Conservation (phyloP, 345 rosid species). For the Syzygium jambos region DNA sequence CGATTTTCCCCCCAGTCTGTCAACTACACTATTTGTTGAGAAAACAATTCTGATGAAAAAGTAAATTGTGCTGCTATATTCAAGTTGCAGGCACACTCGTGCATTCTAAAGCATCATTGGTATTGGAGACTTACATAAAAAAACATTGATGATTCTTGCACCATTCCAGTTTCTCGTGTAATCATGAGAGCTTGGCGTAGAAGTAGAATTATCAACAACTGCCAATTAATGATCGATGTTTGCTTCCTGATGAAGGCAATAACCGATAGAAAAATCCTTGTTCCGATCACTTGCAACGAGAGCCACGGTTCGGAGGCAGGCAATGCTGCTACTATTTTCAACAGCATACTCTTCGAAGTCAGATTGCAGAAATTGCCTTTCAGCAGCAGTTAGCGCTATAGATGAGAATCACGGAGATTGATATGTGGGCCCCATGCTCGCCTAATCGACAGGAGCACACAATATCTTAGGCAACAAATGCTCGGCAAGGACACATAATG, state of each 20-base stretch:
- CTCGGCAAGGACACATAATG: not conserved
- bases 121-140: conserved; percentile 24
- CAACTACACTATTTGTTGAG: not conserved
- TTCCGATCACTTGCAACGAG: conserved; percentile 28
- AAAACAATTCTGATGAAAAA: not conserved
- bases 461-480: not conserved
- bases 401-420: conserved; percentile 43
- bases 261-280: not conserved
- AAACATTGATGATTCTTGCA: conserved; percentile 32
- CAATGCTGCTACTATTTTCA: conserved; percentile 41
- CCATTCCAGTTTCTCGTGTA: conserved; percentile 30
- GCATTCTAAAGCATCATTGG: not conserved
- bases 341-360: conserved; percentile 53
- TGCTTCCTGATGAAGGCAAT: not conserved
- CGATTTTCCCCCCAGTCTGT: not conserved
- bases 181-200: conserved; percentile 42
- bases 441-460: conserved; percentile 12
- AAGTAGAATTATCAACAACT: conserved; percentile 51
- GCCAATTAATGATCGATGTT: not conserved
- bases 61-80: not conserved
- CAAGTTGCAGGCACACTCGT: not conserved
- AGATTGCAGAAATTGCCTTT: conserved; percentile 34
- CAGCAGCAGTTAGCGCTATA: conserved; percentile 46
- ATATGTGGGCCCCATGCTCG: conserved; percentile 54
- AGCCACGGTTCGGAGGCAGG: conserved; percentile 50